Base-by-base conservation (phyloP, 352 stramenopile species). In the Globisporangium uncinulatum region DNA sequence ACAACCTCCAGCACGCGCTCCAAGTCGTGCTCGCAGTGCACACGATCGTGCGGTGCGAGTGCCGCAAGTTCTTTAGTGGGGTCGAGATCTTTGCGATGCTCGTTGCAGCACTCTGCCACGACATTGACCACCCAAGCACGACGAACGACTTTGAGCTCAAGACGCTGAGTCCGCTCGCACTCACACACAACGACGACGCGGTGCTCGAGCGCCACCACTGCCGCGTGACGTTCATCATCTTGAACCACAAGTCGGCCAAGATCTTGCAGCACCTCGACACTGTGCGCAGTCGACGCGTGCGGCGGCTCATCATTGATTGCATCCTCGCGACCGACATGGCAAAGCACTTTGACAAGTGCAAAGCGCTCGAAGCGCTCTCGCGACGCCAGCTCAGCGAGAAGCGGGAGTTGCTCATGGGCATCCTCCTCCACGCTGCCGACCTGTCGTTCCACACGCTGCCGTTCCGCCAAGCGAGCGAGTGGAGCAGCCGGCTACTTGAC, bases 101-200 rank as follows among this genome's bases (percentile, higher is more conserved):
- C 6, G 44, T 95, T 6, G 79, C 77, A 2, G 76, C 82, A 6
- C 62, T 94, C 34, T 83, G 79, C 42, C 86, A 95, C 60, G 85
- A 95, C 63, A 79, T 94, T 42, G 84, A 92, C 54, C 86, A 96
- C 60, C 80, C 83, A 3, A 81, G 83, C 48, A 83, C 87, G 54
- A 92, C 67, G 21, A 96, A 96, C 58, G 78, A 85, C 62, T 95
- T 96, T 62, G 74, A 94, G 66, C 65, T 92, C 31, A 88, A 87
- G 31, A 79, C 71, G 20, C 57, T 85, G 36, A 91, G 74, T n/a
- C 67, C 73, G 4, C 76, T 95, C 62, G 86, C 87, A 4, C 69
- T 92, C 29, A 89, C 78, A 1, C 89, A 95, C 74, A 92, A 93
- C 52, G 83, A 96, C 59, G 70, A 87, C 29, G 77, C 80, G 6